Conservation (phyloP, 176 grass and related monocot species). For the Cenchrus purpureus region DNA sequence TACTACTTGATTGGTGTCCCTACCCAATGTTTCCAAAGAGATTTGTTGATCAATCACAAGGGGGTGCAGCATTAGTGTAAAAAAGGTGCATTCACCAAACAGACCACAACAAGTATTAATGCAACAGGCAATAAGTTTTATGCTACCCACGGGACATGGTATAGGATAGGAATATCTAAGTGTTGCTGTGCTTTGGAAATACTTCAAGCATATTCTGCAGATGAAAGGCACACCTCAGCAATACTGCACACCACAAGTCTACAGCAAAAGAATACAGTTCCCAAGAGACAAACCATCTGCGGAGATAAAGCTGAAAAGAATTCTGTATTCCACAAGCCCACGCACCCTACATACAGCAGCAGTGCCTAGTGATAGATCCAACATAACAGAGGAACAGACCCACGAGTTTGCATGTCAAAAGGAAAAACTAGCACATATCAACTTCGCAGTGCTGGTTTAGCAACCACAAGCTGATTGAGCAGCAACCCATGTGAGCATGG, state of each 20-base stretch:
- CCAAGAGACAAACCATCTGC: neutral
- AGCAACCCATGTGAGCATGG: neutral
- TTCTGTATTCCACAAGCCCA: neutral
- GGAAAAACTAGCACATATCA: neutral
- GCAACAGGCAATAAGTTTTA: neutral
- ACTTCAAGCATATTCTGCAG: conserved; percentile 25
- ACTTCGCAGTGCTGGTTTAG: neutral
- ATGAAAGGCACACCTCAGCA: conserved; percentile 16
- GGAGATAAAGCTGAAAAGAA: neutral
- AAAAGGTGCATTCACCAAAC: neutral
- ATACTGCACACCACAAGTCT: neutral
- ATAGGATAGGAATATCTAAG: neutral
- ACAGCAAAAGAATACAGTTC: neutral
- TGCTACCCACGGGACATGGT: neutral
- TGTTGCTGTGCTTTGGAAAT: conserved; percentile 21
- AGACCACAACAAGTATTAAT: neutral
- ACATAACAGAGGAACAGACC: neutral
- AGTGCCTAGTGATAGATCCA: neutral
- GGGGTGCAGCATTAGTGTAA: neutral
- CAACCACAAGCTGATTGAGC: conserved; percentile 14
- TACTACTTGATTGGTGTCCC: neutral
- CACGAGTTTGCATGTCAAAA: neutral
- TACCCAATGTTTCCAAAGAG: neutral
- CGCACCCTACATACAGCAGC: neutral
- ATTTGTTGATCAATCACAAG: neutral